These are phyloP conservation scores for Flaveria ramosissima DNA, from an alignment of 129 eudicot species.

Conservation along the genomic window DNA sequence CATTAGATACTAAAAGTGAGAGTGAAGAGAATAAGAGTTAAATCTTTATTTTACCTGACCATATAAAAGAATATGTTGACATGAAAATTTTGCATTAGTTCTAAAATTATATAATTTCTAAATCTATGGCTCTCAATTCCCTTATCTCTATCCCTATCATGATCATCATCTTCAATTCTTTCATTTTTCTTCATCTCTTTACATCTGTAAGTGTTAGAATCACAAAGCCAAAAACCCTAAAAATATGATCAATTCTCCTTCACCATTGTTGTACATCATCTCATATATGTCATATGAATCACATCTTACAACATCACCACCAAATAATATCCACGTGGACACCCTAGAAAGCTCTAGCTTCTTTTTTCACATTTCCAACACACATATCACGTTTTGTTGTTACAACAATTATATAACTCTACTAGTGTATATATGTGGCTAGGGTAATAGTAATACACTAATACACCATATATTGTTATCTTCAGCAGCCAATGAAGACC, in stretches of 20 bases:
- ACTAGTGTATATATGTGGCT: not conserved
- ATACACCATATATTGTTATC: not conserved
- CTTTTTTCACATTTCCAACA: not conserved
- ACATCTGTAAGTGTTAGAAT: no score
- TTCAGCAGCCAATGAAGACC: not conserved
- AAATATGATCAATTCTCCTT: not conserved
- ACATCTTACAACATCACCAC: no score
- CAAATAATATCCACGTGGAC: not conserved
- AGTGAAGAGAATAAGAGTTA: no score
- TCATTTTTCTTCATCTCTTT: no score
- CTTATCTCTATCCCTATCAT: not conserved
- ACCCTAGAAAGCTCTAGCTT: not conserved
- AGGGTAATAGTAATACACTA: constrained; percentile 12
- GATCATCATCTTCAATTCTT: not conserved
- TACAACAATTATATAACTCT: not conserved
- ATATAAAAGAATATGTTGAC: no score
- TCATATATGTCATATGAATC: not conserved
- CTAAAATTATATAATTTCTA: not conserved
- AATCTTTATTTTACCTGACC: no score
- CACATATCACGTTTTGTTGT: constrained; percentile 5
- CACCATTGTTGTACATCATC: no score
- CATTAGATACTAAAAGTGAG: no score
- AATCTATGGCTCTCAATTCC: not conserved
- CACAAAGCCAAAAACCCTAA: no score
- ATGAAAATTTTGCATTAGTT: no score